phyloP scores from a whole-genome alignment of 352 stramenopile species.

The Pythium coloratum region DNA sequence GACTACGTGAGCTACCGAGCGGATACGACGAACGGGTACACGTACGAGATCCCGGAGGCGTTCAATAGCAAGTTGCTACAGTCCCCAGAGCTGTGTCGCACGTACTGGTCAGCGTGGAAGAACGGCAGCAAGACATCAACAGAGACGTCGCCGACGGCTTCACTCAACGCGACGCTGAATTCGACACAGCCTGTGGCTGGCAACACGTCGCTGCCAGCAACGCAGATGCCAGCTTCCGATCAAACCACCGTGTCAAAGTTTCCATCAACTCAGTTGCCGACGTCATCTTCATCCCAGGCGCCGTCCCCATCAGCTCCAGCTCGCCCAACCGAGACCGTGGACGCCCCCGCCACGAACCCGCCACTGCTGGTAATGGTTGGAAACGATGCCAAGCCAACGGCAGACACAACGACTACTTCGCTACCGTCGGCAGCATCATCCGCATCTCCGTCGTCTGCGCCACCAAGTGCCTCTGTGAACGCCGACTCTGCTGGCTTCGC shows the following conservation, averaged over 20 bases:
- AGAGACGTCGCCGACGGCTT: not conserved
- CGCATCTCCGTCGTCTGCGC: not conserved
- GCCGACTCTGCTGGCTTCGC: not conserved
- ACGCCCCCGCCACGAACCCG: not conserved
- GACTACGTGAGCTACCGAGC: constrained; percentile 21
- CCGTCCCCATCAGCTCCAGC: not conserved
- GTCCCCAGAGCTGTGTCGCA: not conserved
- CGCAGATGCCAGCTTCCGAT: not conserved
- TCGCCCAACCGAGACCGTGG: not conserved
- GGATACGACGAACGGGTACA: constrained; percentile 20
- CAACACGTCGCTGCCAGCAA: not conserved
- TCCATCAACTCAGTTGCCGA: not conserved
- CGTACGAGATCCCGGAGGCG: constrained; percentile 28
- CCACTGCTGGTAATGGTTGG: not conserved
- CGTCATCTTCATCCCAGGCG: not conserved
- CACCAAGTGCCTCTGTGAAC: not conserved
- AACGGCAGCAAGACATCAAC: not conserved
- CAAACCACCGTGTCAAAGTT: not conserved
- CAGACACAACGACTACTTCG: not conserved
- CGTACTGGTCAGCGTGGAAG: constrained; percentile 6
- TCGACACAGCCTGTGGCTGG: not conserved
- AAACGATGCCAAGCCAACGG: not conserved
- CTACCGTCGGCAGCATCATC: not conserved
- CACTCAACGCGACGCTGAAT: not conserved
- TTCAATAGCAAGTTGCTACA: constrained; percentile 10